Conservation (phyloP, 2,329 filamentous ascomycete species). For the Ophiostoma novo-ulmi region DNA sequence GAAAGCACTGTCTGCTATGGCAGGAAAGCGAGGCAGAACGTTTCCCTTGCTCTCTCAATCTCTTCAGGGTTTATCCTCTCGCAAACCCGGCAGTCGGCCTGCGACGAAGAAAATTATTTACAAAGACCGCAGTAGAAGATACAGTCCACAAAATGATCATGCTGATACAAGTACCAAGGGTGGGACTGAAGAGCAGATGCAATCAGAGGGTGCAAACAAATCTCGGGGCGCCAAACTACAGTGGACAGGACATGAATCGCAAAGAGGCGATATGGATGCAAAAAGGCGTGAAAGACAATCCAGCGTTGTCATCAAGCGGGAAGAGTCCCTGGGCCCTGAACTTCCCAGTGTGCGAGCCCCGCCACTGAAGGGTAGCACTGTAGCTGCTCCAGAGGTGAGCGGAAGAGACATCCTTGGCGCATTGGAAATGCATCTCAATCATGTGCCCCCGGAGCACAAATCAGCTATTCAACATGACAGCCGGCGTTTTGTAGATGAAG, state of each 20-base stretch:
- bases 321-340: not conserved
- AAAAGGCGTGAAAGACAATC: not conserved
- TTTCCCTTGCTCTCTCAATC: constrained; percentile 38
- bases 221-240: too few species aligned
- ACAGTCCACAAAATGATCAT: too few species aligned
- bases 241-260: not conserved
- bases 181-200: too few species aligned
- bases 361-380: not conserved
- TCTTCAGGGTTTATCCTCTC: constrained; percentile 35
- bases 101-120: not conserved
- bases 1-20: constrained; percentile 31
- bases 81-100: too few species aligned
- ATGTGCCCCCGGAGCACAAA: not conserved
- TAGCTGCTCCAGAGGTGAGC: not conserved
- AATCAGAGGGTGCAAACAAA: too few species aligned
- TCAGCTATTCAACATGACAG: not conserved
- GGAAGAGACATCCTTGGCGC: not conserved
- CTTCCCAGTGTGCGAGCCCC: not conserved
- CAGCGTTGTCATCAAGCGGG: not conserved
- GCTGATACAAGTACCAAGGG: too few species aligned
- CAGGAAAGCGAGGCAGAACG: constrained; percentile 34
- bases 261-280: not conserved
- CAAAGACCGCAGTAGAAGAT: not conserved
- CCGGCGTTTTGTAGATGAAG: not conserved
- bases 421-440: constrained; percentile 3